Evolutionary conservation across 2,329 filamentous ascomycete genomes (phyloP).

Genomic region (Ramularia endophylla): DNA sequence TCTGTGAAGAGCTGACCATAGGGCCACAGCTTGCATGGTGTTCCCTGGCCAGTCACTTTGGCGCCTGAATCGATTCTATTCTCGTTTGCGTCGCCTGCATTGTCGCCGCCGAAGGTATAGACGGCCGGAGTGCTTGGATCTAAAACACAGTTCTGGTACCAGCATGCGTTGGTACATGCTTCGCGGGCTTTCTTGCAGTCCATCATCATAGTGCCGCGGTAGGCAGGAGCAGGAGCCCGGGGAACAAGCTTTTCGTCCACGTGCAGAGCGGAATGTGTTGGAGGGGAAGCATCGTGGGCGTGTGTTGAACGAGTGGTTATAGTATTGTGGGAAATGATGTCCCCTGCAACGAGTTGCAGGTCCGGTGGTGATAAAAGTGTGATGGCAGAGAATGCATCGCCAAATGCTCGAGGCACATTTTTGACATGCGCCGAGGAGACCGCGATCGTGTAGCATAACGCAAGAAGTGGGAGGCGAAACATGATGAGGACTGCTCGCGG

Average conservation of each 20-base stretch:
- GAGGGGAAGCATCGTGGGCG: too few species aligned
- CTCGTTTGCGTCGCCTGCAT: neutral
- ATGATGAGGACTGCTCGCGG: too few species aligned
- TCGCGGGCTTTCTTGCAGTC: constrained; percentile 8
- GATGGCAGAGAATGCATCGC: too few species aligned
- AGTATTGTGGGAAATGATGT: neutral
- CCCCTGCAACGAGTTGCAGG: too few species aligned
- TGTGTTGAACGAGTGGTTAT: neutral
- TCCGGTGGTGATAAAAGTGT: too few species aligned
- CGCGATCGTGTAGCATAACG: too few species aligned
- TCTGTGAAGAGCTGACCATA: constrained; percentile 10
- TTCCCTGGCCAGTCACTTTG: constrained; percentile 2
- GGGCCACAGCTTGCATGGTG: constrained; percentile 8
- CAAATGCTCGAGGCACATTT: too few species aligned
- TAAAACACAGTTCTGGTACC: constrained; percentile 11
- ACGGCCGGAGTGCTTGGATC: constrained; percentile 4
- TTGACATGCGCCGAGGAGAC: too few species aligned
- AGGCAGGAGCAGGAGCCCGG: constrained; percentile 5
- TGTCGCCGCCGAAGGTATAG: constrained; percentile 7
- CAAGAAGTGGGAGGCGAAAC: too few species aligned
- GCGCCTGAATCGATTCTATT: constrained; percentile 9
- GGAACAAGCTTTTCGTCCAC: too few species aligned
- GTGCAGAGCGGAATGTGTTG: too few species aligned
- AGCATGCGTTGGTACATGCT: constrained; percentile 10
- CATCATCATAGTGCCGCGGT: constrained; percentile 10